Conservation (phyloP, 768 basidiomycete genomes). For the Hypholoma sublateritium region DNA sequence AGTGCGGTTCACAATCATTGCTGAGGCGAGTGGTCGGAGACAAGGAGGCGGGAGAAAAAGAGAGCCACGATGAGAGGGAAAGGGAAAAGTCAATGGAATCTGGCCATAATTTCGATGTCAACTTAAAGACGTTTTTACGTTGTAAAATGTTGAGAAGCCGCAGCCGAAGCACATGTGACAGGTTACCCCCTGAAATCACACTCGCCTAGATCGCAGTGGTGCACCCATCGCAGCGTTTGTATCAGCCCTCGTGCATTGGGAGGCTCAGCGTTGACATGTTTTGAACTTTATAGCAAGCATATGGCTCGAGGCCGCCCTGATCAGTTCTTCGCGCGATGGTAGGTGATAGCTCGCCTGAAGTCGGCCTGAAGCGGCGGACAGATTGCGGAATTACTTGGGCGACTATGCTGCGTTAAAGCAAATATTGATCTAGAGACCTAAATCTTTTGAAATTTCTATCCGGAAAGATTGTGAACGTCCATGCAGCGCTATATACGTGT, state of each 20-base stretch:
- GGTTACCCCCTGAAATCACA: background rate
- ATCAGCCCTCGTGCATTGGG: background rate
- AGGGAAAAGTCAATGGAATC: background rate
- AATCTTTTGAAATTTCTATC: background rate
- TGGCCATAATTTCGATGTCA: constrained; percentile 1
- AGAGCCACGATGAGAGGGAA: background rate
- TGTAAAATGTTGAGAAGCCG: background rate
- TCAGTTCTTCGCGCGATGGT: background rate
- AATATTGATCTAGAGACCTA: background rate
- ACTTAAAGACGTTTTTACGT: background rate
- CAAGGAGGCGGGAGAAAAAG: background rate
- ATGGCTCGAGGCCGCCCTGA: background rate
- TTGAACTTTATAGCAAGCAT: background rate
- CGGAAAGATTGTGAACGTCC: background rate
- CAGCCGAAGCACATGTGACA: background rate
- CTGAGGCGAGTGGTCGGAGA: background rate
- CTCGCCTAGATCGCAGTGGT: background rate
- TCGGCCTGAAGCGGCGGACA: background rate
- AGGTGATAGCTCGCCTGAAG: constrained; percentile 1
- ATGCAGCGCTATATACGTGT: background rate
- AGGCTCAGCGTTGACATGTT: background rate
- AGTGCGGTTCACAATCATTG: constrained; percentile 25
- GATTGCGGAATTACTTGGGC: too few relatives aligned
- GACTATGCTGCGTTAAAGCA: background rate
- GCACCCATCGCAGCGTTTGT: background rate